Conservation (phyloP, 78 protist species). For the Diacronema lutheri region DNA sequence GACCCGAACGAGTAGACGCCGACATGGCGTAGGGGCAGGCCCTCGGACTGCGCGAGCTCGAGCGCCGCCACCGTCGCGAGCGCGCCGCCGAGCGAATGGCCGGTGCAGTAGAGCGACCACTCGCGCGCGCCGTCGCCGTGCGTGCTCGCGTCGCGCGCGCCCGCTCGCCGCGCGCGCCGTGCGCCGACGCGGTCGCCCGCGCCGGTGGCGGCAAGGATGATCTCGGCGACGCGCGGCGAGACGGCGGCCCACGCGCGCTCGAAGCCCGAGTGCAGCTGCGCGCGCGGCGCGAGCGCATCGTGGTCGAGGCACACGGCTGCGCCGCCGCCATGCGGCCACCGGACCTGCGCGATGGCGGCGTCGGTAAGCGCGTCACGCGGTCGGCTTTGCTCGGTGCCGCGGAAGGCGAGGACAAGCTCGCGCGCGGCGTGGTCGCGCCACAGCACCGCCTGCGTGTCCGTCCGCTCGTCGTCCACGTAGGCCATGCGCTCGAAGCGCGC, state of each 20-base stretch:
- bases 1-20: slow-evolving; percentile 7
- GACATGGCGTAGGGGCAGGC: background rate
- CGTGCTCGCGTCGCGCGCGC: background rate
- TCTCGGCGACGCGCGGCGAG: slow-evolving; percentile 3
- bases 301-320: no score
- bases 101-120: background rate
- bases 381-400: background rate
- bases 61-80: background rate
- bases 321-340: no score
- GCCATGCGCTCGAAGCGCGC: no score
- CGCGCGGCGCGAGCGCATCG: background rate
- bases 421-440: background rate
- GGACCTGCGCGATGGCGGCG: no score
- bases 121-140: background rate
- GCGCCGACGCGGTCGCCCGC: no score
- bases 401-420: slow-evolving; percentile 4
- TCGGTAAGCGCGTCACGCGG: no score
- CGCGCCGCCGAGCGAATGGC: slow-evolving; percentile 43
- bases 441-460: background rate
- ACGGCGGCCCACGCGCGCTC: background rate
- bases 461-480: no score
- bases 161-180: background rate
- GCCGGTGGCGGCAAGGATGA: background rate
- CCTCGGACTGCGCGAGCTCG: background rate
- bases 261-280: slow-evolving; percentile 31